Evolutionary conservation across 2,329 filamentous ascomycete genomes (phyloP).

Genomic region (Aureobasidium sp.): DNA sequence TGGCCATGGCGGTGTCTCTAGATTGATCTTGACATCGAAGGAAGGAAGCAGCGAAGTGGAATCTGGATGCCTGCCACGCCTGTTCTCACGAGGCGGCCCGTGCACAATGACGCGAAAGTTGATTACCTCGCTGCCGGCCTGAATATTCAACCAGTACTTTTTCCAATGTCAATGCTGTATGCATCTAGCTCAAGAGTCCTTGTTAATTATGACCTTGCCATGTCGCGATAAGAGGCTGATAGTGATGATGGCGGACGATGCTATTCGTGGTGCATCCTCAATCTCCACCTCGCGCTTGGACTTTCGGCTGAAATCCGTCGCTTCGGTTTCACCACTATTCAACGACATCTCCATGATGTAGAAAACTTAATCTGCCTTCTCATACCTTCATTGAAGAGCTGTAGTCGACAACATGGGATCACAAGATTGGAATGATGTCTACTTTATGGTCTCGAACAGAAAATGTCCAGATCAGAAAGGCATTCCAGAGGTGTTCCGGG

Average conservation of each 20-base stretch:
- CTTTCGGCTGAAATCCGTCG: not conserved
- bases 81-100: not conserved
- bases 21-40: not conserved
- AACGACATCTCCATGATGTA: not conserved
- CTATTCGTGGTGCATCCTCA: not conserved
- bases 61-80: constrained; percentile 8
- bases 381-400: not conserved
- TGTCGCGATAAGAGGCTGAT: not conserved
- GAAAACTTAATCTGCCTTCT: not conserved
- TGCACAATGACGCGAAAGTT: not conserved
- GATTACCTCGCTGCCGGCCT: not conserved
- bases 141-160: not conserved
- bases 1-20: not conserved
- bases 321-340: not conserved
- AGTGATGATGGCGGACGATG: not conserved
- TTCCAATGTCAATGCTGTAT: not conserved
- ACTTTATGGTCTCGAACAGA: not conserved
- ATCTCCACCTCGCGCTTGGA: constrained; percentile 10
- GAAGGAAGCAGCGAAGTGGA: not conserved
- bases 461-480: not conserved
- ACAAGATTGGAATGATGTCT: constrained; percentile 3
- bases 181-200: not conserved
- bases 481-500: constrained; percentile 7
- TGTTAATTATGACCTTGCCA: not conserved
- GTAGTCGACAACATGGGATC: not conserved